Conservation (phyloP, 2,329 filamentous ascomycete species). For the Diaporthe aspalathi region DNA sequence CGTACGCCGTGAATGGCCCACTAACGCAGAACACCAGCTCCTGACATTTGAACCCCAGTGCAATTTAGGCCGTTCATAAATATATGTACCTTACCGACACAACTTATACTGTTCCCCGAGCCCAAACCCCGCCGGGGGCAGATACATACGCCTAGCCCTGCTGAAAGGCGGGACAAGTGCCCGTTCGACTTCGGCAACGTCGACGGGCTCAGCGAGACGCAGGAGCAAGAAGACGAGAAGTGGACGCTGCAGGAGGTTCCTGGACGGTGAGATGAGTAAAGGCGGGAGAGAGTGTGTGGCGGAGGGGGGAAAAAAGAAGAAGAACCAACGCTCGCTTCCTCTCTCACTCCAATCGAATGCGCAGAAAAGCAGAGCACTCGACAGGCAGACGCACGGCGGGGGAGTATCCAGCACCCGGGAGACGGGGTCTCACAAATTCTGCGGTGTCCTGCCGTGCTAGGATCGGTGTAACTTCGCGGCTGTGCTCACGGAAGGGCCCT, state of each 20-base stretch:
- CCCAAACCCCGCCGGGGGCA: not conserved
- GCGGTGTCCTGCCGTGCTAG: conserved; percentile 13
- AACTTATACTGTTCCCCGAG: not conserved
- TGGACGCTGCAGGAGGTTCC: conserved; percentile 1
- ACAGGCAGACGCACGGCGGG: not conserved
- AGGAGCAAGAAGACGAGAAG: conserved; percentile 27
- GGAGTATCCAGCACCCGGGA: not conserved
- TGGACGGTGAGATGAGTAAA: not conserved
- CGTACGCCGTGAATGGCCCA: not conserved
- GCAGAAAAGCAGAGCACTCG: not conserved
- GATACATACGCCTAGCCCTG: conserved; percentile 14
- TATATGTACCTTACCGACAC: not conserved
- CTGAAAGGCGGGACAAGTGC: not conserved
- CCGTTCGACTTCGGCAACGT: conserved; percentile 8
- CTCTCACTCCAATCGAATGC: too few species aligned
- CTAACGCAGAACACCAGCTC: too few species aligned
- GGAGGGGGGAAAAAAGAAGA: too few species aligned
- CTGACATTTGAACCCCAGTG: too few species aligned
- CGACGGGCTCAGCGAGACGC: conserved; percentile 8
- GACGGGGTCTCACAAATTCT: conserved; percentile 3
- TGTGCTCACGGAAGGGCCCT: conserved; percentile 4
- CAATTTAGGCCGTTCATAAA: too few species aligned
- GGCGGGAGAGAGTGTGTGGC: not conserved
- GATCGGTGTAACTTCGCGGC: conserved; percentile 16
- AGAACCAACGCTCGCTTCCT: too few species aligned